Percentiles rank a stretch among this genome's conserved stretches.
These are phyloP conservation scores for Metschnikowia sp. DNA, from an alignment of 805 yeast genomes.

Conservation along the genomic window DNA sequence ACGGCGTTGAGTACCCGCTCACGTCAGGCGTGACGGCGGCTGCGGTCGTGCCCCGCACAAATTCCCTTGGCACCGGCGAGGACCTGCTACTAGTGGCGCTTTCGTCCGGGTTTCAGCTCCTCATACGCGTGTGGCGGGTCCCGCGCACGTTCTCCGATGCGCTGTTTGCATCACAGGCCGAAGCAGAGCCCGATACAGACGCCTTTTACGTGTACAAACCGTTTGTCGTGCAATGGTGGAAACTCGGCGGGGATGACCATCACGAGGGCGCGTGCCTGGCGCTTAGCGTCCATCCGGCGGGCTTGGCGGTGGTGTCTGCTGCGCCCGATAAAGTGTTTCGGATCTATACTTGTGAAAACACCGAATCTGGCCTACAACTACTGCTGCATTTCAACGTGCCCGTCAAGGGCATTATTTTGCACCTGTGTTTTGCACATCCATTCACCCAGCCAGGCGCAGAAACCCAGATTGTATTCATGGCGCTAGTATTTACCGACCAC, in stretches of 20 bases:
- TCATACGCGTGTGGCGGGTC: slow-evolving; percentile 37
- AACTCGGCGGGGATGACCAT: slow-evolving; percentile 15
- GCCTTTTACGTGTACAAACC: slow-evolving; percentile 33
- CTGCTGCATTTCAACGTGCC: slow-evolving; percentile 37
- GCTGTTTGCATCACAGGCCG: slow-evolving; percentile 11
- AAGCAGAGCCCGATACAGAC: slow-evolving; percentile 10
- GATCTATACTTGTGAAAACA: slow-evolving; percentile 33
- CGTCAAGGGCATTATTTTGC: slow-evolving; percentile 40
- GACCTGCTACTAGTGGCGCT: slow-evolving; percentile 41
- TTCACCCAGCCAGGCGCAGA: slow-evolving; percentile 20
- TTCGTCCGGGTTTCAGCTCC: slow-evolving; percentile 37
- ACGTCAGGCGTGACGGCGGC: slow-evolving; percentile 32
- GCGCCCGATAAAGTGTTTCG: slow-evolving; percentile 36
- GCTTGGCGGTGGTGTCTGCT: slow-evolving; percentile 37
- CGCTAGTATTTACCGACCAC: slow-evolving; percentile 34
- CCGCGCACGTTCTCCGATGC: slow-evolving; percentile 29
- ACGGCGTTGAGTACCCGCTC: slow-evolving; percentile 28
- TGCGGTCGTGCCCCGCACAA: slow-evolving; percentile 21
- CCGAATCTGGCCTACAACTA: slow-evolving; percentile 37
- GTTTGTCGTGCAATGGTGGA: slow-evolving; percentile 52
- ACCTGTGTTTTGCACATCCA: slow-evolving; percentile 42
- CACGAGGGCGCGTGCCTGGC: slow-evolving; percentile 25
- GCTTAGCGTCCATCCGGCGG: slow-evolving; percentile 35
- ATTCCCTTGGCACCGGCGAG: slow-evolving; percentile 15
- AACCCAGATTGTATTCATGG: slow-evolving; percentile 32